These are phyloP conservation scores for Triglochin maritima DNA, from an alignment of 106 monocot species.

Conservation along the genomic window DNA sequence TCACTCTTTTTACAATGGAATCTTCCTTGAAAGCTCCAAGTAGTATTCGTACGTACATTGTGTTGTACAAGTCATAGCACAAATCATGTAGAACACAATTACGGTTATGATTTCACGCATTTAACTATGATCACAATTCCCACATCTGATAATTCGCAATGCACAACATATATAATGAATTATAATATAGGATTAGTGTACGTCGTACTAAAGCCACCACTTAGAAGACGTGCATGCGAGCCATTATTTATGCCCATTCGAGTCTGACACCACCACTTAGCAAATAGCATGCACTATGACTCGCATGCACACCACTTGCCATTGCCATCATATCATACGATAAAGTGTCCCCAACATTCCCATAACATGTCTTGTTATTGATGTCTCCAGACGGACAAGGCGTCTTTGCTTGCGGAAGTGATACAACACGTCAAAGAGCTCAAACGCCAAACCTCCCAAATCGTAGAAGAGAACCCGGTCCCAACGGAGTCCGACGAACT, in stretches of 20 bases:
- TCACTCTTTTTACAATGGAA: too few relatives aligned
- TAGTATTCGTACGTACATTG: too few relatives aligned
- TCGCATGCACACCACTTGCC: background rate
- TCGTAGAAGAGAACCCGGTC: constrained; percentile 58
- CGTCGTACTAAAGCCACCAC: too few relatives aligned
- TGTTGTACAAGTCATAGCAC: too few relatives aligned
- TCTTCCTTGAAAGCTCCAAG: too few relatives aligned
- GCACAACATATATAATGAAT: too few relatives aligned
- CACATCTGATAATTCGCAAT: too few relatives aligned
- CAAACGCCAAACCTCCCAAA: constrained; percentile 69
- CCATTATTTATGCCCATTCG: background rate
- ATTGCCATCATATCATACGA: background rate
- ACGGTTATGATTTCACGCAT: too few relatives aligned
- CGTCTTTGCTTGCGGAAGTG: constrained; percentile 83
- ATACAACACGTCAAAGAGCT: constrained; percentile 88
- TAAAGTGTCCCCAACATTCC: background rate
- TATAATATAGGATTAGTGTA: too few relatives aligned
- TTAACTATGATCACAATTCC: too few relatives aligned
- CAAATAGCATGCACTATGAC: background rate
- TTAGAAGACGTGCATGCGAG: background rate
- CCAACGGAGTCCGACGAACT: constrained; percentile 78
- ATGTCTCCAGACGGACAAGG: constrained; percentile 68
- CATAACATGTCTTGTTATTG: background rate
- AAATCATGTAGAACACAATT: too few relatives aligned
- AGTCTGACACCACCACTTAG: background rate